Percentiles rank a stretch among this genome's conserved stretches.
These are phyloP conservation scores for Babesia divergens DNA, from an alignment of 169 alveolate genomes.

Conservation along the genomic window DNA sequence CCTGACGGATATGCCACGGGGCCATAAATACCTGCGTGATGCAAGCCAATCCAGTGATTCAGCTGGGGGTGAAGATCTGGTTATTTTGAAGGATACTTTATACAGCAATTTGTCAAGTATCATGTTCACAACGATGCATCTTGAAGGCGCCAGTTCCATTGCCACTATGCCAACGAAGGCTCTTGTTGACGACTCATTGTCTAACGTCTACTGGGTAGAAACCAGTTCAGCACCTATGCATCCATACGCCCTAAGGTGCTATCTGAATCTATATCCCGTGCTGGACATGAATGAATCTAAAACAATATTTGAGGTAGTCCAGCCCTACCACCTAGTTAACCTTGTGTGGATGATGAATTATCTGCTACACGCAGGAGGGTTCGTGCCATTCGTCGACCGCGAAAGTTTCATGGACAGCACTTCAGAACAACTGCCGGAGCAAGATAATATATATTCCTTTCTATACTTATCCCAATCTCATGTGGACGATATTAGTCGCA, in stretches of 20 bases:
- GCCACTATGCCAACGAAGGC: constrained; percentile 33
- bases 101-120: constrained; percentile 34
- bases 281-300: background rate
- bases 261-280: constrained; percentile 46
- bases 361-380: constrained; percentile 37
- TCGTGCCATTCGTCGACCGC: constrained; percentile 23
- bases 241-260: constrained; percentile 10
- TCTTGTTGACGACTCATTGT: constrained; percentile 29
- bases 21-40: background rate
- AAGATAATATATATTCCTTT: background rate
- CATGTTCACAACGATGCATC: background rate
- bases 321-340: constrained; percentile 44
- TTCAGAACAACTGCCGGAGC: background rate
- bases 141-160: constrained; percentile 14
- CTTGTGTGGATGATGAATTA: constrained; percentile 52
- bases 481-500: background rate
- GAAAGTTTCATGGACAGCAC: background rate
- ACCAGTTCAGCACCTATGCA: background rate
- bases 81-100: constrained; percentile 42
- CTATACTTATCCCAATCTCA: background rate
- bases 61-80: background rate
- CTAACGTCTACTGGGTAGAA: background rate
- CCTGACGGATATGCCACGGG: background rate
- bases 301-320: background rate
- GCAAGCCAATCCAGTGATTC: background rate